phyloP scores from a whole-genome alignment of 164 flowering plant species.

The Buxus sempervirens region DNA sequence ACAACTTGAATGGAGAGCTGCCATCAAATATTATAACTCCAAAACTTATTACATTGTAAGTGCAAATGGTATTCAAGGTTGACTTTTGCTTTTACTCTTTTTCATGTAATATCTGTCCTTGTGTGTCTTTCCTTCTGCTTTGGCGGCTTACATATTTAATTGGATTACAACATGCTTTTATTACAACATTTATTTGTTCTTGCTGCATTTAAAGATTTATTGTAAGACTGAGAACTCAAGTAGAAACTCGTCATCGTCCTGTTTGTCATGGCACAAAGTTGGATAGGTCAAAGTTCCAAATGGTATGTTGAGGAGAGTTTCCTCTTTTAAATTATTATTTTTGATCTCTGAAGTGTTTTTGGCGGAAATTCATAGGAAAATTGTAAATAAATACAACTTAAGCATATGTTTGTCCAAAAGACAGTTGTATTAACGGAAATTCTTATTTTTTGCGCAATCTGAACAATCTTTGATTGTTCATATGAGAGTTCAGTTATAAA shows the following conservation, averaged over 20 bases:
- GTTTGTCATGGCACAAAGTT: background rate
- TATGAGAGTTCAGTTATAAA: background rate
- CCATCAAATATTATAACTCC: slow-evolving; percentile 32
- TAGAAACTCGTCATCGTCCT: background rate
- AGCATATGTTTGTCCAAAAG: background rate
- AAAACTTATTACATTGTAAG: slow-evolving; percentile 40
- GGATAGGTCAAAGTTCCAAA: background rate
- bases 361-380: background rate
- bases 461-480: background rate
- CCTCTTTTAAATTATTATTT: background rate
- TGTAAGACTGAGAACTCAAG: background rate
- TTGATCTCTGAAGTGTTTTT: background rate
- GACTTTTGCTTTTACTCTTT: background rate
- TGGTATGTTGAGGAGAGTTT: background rate
- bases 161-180: background rate
- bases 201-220: background rate
- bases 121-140: background rate
- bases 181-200: background rate
- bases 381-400: background rate
- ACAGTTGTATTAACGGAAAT: too few species aligned
- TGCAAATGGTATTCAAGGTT: background rate
- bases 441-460: background rate
- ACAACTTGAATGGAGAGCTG: slow-evolving; percentile 35
- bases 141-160: background rate
- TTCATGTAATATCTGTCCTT: background rate